Conservation (phyloP, 139 green algal genomes). For the Limnomonas spitsbergensis region DNA sequence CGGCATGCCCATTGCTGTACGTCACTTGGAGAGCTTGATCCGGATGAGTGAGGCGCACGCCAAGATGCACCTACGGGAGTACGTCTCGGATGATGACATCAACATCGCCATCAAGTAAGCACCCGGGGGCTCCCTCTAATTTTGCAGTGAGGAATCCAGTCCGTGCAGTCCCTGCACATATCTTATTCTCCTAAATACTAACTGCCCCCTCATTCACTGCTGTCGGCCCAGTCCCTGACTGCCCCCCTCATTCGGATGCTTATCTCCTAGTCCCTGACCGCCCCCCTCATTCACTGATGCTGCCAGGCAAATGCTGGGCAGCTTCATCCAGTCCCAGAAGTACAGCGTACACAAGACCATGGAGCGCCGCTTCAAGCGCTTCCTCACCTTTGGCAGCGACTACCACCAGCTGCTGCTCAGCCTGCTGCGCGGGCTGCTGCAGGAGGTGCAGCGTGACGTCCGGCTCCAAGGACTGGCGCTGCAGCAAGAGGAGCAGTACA, state of each 20-base stretch:
- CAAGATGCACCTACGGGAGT: slow-evolving; percentile 90
- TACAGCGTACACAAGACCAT: slow-evolving; percentile 87
- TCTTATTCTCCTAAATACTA: too few relatives aligned
- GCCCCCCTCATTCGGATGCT: too few relatives aligned
- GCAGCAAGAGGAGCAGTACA: slow-evolving; percentile 21
- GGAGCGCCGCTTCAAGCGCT: slow-evolving; percentile 44
- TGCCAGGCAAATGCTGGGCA: slow-evolving; percentile 84
- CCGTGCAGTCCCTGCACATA: background rate
- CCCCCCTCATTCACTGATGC: background rate
- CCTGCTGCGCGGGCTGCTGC: slow-evolving; percentile 54
- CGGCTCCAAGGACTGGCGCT: slow-evolving; percentile 27
- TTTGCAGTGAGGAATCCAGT: too few relatives aligned
- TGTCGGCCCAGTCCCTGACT: too few relatives aligned
- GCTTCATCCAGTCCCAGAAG: slow-evolving; percentile 96
- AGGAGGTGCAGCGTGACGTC: slow-evolving; percentile 61
- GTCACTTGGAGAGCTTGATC: slow-evolving; percentile 96
- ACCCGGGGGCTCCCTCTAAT: too few relatives aligned
- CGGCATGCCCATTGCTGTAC: slow-evolving; percentile 94
- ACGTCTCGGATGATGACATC: slow-evolving; percentile 82
- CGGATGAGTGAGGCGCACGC: slow-evolving; percentile 95
- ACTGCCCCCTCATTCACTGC: too few relatives aligned
- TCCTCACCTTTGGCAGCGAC: slow-evolving; percentile 37
- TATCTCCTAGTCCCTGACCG: too few relatives aligned
- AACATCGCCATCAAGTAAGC: slow-evolving; percentile 68
- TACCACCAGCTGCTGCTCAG: slow-evolving; percentile 56